These are phyloP conservation scores for Colletotrichum sp. DNA, from an alignment of 2,329 filamentous ascomycete genomes.

Conservation along the genomic window DNA sequence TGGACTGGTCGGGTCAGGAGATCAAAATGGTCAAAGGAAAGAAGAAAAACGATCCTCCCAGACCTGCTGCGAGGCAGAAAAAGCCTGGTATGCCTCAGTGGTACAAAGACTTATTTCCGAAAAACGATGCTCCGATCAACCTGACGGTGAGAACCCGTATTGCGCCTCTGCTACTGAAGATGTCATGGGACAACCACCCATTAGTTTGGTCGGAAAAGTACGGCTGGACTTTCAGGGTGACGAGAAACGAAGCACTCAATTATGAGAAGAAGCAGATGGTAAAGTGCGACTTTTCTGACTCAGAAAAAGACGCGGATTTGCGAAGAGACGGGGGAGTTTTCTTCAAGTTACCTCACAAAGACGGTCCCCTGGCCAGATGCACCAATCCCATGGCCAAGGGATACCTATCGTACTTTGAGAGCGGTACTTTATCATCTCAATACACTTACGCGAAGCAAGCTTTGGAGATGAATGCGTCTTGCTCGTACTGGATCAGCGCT, in stretches of 20 bases:
- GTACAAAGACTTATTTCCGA: conserved; percentile 90
- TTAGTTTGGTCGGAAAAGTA: conserved; percentile 92
- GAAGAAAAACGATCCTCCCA: conserved; percentile 80
- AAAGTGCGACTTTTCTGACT: conserved; percentile 77
- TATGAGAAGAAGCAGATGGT: conserved; percentile 77
- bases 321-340: conserved; percentile 72
- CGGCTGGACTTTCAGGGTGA: conserved; percentile 91
- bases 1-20: conserved; percentile 96
- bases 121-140: conserved; percentile 70
- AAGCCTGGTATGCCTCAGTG: conserved; percentile 93
- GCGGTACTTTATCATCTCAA: conserved; percentile 84
- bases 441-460: conserved; percentile 92
- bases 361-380: conserved; percentile 86
- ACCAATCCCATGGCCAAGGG: conserved; percentile 88
- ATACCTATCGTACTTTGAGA: conserved; percentile 90
- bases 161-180: conserved; percentile 80
- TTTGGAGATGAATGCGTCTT: conserved; percentile 97
- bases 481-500: conserved; percentile 98
- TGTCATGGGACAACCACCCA: conserved; percentile 90
- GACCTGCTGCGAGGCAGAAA: conserved; percentile 85
- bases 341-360: conserved; percentile 96
- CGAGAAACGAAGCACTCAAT: conserved; percentile 61
- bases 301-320: conserved; percentile 66
- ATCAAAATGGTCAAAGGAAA: conserved; percentile 91
- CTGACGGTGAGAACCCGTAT: conserved; percentile 88